phyloP scores from a whole-genome alignment of 176 grass and related monocot species.

The Juncus inflexus region DNA sequence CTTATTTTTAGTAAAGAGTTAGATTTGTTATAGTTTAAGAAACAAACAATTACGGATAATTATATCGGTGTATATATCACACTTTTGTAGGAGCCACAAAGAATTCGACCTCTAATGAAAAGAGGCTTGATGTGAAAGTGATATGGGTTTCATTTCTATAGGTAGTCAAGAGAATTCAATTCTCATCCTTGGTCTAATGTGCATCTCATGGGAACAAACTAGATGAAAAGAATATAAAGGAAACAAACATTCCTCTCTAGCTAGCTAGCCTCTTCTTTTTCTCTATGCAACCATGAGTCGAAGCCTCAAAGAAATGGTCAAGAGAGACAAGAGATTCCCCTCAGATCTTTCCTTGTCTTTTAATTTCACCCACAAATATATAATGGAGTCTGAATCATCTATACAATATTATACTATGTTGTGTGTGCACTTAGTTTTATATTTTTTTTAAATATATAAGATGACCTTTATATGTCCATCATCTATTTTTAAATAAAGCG shows the following conservation, averaged over 20 bases:
- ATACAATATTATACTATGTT: too few species aligned
- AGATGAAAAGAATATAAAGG: neutral
- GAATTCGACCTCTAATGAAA: neutral
- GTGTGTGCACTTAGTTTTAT: too few species aligned
- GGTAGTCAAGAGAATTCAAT: slow-evolving; percentile 21
- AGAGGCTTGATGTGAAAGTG: slow-evolving; percentile 8
- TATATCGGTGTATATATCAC: neutral
- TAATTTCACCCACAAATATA: neutral
- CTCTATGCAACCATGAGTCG: neutral
- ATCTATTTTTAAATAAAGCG: too few species aligned
- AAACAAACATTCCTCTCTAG: slow-evolving; percentile 1
- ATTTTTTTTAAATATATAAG: too few species aligned
- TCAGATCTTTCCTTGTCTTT: neutral
- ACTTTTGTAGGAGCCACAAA: neutral
- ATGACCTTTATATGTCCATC: too few species aligned
- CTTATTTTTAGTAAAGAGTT: neutral
- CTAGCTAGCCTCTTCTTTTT: too few species aligned
- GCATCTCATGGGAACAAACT: neutral
- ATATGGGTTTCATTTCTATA: neutral
- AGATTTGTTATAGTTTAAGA: neutral
- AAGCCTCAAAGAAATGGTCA: slow-evolving; percentile 6
- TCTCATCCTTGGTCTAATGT: neutral
- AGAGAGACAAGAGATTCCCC: neutral
- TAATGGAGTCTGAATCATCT: neutral
- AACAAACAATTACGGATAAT: neutral